Evolutionary conservation across 352 stramenopile genomes (phyloP), one percentile per base, ranked within the genome.

Genomic region (Pythium folliculosum): DNA sequence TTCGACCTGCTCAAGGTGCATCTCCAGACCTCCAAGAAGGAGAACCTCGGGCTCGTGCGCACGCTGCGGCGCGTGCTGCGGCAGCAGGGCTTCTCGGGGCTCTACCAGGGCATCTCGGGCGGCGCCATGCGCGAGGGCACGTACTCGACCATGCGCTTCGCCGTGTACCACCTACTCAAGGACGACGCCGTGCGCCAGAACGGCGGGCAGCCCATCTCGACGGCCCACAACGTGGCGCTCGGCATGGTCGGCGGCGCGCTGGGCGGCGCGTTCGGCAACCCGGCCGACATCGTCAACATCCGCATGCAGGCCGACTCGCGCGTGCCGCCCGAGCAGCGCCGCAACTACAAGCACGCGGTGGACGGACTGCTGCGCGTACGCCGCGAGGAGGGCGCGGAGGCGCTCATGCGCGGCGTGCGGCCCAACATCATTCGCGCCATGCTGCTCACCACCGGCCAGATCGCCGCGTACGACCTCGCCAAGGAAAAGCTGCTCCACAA

Each of bases 401-500:
- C 81, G 35, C 71, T 94, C 23, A 61, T 94, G 77, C 79, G 84
- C 37, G 84, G 86, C 35, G 82, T 94, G 57, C 80, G 84, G 14
- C 86, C 86, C 54, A 94, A 94, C 57, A 82, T 94, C 77, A 94
- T 94, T 59, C 86, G 86, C 38, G 86, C 86, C 10, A 92, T 92
- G 86, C 69, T 94, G 63, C 72, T 94, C 16, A 94, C 86, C 22
- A 92, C 82, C 7, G 86, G 86, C 2, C 86, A 94, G 62, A 94
- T 94, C 65, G 84, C 84, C 5, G 82, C 86, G n/a, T 94, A 94
- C 64, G 86, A 94, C 57, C 57, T 91, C 37, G 80, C 84, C 71
- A 94, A 94, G 72, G 59, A 66, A 13, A 66, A 69, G 27, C 66
- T 94, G 60, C 57, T 94, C 8, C 61, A 74, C 30, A 88, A 82